Base-by-base conservation (phyloP, 257 asterid species). In the Oldenlandia corymbosa region DNA sequence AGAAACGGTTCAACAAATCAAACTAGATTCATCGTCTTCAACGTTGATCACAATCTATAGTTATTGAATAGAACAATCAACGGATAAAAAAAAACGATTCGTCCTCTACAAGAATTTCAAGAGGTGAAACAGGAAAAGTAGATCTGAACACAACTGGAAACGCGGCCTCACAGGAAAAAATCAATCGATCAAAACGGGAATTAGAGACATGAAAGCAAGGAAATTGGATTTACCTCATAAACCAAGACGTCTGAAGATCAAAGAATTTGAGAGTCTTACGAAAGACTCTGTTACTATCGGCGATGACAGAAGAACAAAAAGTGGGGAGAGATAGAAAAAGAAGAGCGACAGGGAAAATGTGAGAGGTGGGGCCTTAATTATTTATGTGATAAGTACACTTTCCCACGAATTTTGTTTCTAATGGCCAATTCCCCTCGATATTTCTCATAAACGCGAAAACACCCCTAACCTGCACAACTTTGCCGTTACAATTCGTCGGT, bases 141-240 rank as follows among this genome's bases (percentile, higher is more conserved):
- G 84, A 81, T 80, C 85, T 73, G 68, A 21, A 18, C 16, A 28
- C 8, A 49, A n/a, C 21, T 32, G 13, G 9, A 3, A n/a, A 13
- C 17, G 41, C 14, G 54, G 45, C 13, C 30, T 34, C 21, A 28
- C 34, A 11, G 20, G 55, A 45, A 7, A 18, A 62, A 62, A 66
- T 47, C 30, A 46, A n/a, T n/a, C n/a, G n/a, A n/a, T n/a, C n/a
- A n/a, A n/a, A n/a, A n/a, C n/a, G n/a, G 55, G 21, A 10, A 49
- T 48, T 2, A 17, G 13, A 36, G 11, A 52, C 17, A 13, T 42
- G 4, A 28, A 52, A 23, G 4, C 1, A 11, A 24, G 13, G 34
- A 21, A 31, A 2, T 16, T 26, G 17, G 56, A 32, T 13, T 58
- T 78, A 85, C 94, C 91, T 85, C 96, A 88, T 83, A 88, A 88